Base-by-base conservation (phyloP, 1,284 basidiomycete species). In the Tranzscheliella williamsii region DNA sequence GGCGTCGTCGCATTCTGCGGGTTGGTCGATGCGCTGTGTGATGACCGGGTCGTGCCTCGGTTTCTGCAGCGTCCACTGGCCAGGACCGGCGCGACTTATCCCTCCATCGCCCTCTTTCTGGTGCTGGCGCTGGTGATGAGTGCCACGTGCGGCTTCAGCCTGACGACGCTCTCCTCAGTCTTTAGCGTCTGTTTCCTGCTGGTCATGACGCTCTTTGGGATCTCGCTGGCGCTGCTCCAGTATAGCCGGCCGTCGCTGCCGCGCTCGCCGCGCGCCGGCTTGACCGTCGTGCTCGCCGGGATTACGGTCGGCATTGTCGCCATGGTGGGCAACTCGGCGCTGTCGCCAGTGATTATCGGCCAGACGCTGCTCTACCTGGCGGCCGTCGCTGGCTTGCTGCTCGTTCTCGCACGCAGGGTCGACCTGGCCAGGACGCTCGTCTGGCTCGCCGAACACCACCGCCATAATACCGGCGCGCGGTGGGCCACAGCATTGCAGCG, bases 361-460 rank as follows among this genome's bases (percentile, higher is more conserved):
- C 87, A 86, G 32, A 61, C 55, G 27, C 31, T 60, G 5, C 29
- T 61, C 20, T 67, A 65, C 38, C 46, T 49, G 33, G 32, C 45
- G 23, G 60, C 48, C 63, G 81, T 86, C 60, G 42, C 83, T 2
- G 82, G 74, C 3, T 79, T 72, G 5, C 42, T 87, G 4, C 55
- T 83, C 0, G 31, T 78, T 0, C 42, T 85, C 3, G 84, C 86
- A 65, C 79, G 78, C n/a, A 83, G 85, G 53, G 81, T 83, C 15
- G 75, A 78, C 21, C 62, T 86, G 15, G 76, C 85, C 2, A 81
- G 83, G 20, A 82, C 81, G 73, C 54, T 82, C 1, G 84, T 85
- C 50, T 86, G 85, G 85, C 53, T 81, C n/a, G 86, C 85, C 42
- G 85, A 85, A 53, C 85, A 87, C 54, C 81, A 82, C 39, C 81